Evolutionary conservation across 2,329 filamentous ascomycete species (phyloP), one percentile per base, ranked within the genome.

Genomic region (Atkinsonella texensis): DNA sequence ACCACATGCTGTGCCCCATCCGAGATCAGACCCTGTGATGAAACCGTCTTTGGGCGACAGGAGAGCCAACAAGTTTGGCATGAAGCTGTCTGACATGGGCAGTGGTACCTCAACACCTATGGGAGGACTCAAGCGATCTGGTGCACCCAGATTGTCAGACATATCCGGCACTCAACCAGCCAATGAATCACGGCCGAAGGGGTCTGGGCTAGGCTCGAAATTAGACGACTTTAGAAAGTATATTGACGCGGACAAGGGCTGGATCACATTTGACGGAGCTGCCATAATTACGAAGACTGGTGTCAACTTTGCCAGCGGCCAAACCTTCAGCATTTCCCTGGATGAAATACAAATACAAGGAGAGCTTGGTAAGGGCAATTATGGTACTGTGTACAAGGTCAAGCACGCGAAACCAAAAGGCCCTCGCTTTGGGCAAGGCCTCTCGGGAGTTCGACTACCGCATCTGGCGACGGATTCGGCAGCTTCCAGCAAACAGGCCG

Each of bases 361-460:
- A 55, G 93, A 98, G 71, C 73, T 98, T 12, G 93, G 93, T 46
- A 98, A 97, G 69, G 93, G 93, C 41, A 98, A 98, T 66, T 98
- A 98, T 62, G 93, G 93, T 54, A 97, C 91, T 1, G 93, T 98
- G 4, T 97, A 95, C 76, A 96, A 93, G 68, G 93, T 97, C 52
- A 82, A 85, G 60, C 93, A 98, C 69, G 82, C 86, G 52, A 84
- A 89, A 62, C 76, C 76, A 12, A 68, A 70, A 48, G 68, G 72
- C 17, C 78, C 78, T 0, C 74, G 80, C 38, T 81, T 83, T 54
- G 79, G 81, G 1, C 73, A 74, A 48, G 80, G 81, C 23, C 65
- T 84, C 17, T 73, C 74, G 33, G 70, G 74, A 38, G 70, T 69
- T 2, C 67, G 69, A 12, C 59, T 74, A 20, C 64, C 68, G 32